Conservation (phyloP, 352 stramenopile genomes). For the Chrysophaeum taylorii region DNA sequence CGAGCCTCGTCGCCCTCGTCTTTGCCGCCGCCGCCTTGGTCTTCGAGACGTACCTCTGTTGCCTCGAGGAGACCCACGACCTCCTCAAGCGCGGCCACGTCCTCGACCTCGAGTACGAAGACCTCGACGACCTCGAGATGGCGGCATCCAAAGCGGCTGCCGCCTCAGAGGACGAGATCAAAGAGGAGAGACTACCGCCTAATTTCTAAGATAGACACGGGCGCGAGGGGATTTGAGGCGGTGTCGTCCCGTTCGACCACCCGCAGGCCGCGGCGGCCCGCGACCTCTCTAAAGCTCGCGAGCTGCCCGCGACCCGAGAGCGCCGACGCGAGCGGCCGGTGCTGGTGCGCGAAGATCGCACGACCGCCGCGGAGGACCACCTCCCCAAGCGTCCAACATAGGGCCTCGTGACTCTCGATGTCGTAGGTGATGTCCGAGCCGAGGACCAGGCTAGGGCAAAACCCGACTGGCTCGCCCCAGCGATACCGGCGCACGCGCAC, state of each 20-base stretch:
- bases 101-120: background rate
- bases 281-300: background rate
- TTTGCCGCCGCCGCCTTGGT: too few relatives aligned
- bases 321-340: background rate
- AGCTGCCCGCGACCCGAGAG: background rate
- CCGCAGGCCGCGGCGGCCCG: background rate
- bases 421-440: background rate
- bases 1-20: too few relatives aligned
- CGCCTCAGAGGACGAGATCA: background rate
- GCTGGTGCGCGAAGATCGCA: background rate
- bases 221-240: background rate
- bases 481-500: background rate
- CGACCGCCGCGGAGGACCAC: too few relatives aligned
- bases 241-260: background rate
- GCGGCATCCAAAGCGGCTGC: too few relatives aligned
- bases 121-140: too few relatives aligned
- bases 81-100: background rate
- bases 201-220: background rate
- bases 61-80: background rate
- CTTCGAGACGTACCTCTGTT: too few relatives aligned
- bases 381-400: background rate
- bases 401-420: background rate
- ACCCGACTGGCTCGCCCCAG: background rate
- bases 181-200: background rate
- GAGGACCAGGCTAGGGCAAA: background rate